These are phyloP conservation scores for Aureobasidium mangrovei DNA, from an alignment of 2,329 filamentous ascomycete genomes.

Conservation along the genomic window DNA sequence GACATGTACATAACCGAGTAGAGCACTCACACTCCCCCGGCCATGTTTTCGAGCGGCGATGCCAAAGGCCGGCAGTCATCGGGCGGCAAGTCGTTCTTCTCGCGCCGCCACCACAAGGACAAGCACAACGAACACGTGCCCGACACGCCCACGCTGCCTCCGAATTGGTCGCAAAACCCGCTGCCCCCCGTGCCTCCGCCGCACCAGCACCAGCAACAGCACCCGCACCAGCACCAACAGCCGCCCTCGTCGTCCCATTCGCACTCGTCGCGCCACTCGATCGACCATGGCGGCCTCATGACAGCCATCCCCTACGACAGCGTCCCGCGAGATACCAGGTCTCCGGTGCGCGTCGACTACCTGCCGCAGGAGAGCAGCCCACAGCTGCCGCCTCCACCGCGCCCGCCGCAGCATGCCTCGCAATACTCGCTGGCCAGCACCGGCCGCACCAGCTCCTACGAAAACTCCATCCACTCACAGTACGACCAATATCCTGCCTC, in stretches of 20 bases:
- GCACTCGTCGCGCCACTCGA: slow-evolving; percentile 56
- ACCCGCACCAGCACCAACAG: slow-evolving; percentile 57
- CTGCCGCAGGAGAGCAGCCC: slow-evolving; percentile 59
- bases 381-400: slow-evolving; percentile 26
- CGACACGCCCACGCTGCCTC: slow-evolving; percentile 45
- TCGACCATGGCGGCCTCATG: slow-evolving; percentile 61
- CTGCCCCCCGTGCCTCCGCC: slow-evolving; percentile 53
- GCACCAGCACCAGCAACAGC: slow-evolving; percentile 28
- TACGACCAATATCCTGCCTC: slow-evolving; percentile 39
- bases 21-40: slow-evolving; percentile 4
- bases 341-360: slow-evolving; percentile 65
- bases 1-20: neutral
- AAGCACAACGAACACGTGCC: slow-evolving; percentile 46
- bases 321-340: slow-evolving; percentile 54
- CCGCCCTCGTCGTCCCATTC: slow-evolving; percentile 39
- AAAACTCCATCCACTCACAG: slow-evolving; percentile 11
- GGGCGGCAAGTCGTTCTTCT: slow-evolving; percentile 77
- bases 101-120: slow-evolving; percentile 64
- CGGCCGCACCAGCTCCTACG: slow-evolving; percentile 11
- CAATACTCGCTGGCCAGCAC: slow-evolving; percentile 7
- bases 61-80: slow-evolving; percentile 78
- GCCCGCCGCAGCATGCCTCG: slow-evolving; percentile 22
- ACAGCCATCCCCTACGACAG: slow-evolving; percentile 82
- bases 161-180: slow-evolving; percentile 45
- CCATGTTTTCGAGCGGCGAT: slow-evolving; percentile 44